Base-by-base conservation (phyloP, 192 early-diverging fungal species). In the Podila epigama region DNA sequence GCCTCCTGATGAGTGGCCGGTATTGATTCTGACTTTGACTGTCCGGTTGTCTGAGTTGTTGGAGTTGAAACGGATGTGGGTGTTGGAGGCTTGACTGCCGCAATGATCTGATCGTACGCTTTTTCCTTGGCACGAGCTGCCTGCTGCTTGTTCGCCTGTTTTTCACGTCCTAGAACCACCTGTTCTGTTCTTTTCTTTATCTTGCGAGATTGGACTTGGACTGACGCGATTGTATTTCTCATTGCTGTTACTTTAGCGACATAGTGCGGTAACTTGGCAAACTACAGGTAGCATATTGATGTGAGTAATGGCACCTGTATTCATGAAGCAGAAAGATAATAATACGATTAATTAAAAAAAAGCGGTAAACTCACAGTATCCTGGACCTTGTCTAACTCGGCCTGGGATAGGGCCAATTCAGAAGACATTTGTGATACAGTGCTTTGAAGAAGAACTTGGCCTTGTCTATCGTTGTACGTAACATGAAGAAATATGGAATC, bases 221-320 rank as follows among this genome's bases (percentile, higher is more conserved):
- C 61, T 0, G 66, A 58, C 0, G 60, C 61, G 10, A 77, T 77
- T 3, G 66, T 77, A 39, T 77, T 77, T 40, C 54, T 77, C 60
- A 77, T 77, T 12, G 73, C 73, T 3, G 55, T 28, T 0, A 77
- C 35, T 31, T 77, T 77, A 33, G 73, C 66, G 12, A 77, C 42
- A 60, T 77, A 77, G 33, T 68, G 73, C 7, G 73, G 73, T 13
- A 77, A 33, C 32, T 60, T 68, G 15, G 73, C 60, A 60, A 77
- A 77, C 73, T 77, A 59, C 32, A 29, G 3, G 13, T 50, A 0
- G 35, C 11, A 35, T n/a, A 57, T 3, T 16, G 28, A 37, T 0
- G 22, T 37, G 53, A 10, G 33, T 22, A 8, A 34, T 55, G 28
- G n/a, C n/a, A n/a, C n/a, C n/a, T n/a, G n/a, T n/a, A n/a, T n/a